phyloP scores from a whole-genome alignment of 257 asterid genomes.

The Oldenlandia corymbosa region DNA sequence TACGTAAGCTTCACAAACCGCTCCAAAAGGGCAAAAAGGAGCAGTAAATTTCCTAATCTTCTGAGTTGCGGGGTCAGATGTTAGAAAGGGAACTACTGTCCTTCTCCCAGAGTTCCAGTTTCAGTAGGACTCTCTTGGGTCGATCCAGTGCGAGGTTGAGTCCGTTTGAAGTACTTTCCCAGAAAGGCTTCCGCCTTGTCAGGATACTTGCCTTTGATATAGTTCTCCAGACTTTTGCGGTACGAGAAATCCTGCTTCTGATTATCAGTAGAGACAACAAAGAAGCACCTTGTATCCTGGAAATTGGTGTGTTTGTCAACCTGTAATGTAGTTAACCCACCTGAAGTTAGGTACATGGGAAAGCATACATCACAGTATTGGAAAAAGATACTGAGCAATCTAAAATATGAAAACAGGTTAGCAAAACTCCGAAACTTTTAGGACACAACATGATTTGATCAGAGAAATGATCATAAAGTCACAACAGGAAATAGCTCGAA shows the following conservation, averaged over 20 bases:
- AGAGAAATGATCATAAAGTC: neutral
- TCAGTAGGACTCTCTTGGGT: conserved; percentile 38
- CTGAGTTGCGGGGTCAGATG: neutral
- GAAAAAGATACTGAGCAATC: too few species aligned
- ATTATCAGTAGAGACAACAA: conserved; percentile 60
- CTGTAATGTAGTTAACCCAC: conserved; percentile 36
- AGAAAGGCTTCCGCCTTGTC: conserved; percentile 62
- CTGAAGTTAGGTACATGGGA: conserved; percentile 18
- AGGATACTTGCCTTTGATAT: conserved; percentile 52
- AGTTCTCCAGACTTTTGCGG: conserved; percentile 68
- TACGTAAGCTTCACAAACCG: neutral
- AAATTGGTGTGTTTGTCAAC: conserved; percentile 54
- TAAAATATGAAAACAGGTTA: neutral
- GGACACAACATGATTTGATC: neutral
- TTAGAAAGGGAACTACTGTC: neutral
- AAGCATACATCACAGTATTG: neutral
- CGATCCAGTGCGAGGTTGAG: conserved; percentile 58
- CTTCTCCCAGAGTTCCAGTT: conserved; percentile 18
- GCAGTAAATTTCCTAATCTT: conserved; percentile 1
- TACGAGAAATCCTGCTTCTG: conserved; percentile 72
- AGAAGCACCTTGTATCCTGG: conserved; percentile 84
- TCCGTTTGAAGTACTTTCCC: conserved; percentile 56
- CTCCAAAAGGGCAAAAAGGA: conserved; percentile 12
- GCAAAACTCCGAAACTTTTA: neutral
- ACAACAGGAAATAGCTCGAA: neutral